Evolutionary conservation across 2,329 filamentous ascomycete species (phyloP), one percentile per base, ranked within the genome.

Genomic region (Botrytis tulipae): DNA sequence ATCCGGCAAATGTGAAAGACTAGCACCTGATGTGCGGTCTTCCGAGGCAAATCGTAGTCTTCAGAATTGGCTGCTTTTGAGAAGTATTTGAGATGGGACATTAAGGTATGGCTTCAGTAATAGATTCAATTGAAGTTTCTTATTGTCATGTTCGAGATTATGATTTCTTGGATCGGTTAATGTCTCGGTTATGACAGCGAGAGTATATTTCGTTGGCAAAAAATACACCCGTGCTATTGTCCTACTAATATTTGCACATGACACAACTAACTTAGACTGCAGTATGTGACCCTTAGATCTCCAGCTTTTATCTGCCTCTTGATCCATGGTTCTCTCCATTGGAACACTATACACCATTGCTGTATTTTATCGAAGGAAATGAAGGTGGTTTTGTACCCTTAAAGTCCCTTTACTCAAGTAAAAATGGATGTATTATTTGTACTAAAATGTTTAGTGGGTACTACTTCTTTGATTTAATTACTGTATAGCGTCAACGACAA

Each of bases 41-140:
- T 51, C 4, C 4, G 1, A 48, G 48, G 14, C n/a, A 51, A 6
- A 14, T 51, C 4, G 1, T n/a, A n/a, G 4, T n/a, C 48, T 5
- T 0, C 4, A 51, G 4, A 12, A 12, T 6, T 51, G 48, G 1
- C 48, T 51, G 25, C 10, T 0, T 51, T n/a, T 51, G 48, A 51
- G 5, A 16, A 3, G 48, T 16, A 1, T 7, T n/a, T 16, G 0
- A 1, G 12, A 51, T 51, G 25, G 12, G 0, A 7, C 16, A 3
- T 7, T n/a, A 12, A 51, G 48, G 10, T 16, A n/a, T 51, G 48
- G 1, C 5, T n/a, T 51, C 2, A 5, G 7, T 16, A 12, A 7
- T 0, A n/a, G 25, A 1, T 7, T 51, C 0, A 14, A n/a, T 6
- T 51, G 25, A 4, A 3, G 25, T 51, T 51, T 51, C 44, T 51